Evolutionary conservation across 2,329 filamentous ascomycete species (phyloP), one percentile per base, ranked within the genome.

Genomic region (Chrysoporthe puriensis): DNA sequence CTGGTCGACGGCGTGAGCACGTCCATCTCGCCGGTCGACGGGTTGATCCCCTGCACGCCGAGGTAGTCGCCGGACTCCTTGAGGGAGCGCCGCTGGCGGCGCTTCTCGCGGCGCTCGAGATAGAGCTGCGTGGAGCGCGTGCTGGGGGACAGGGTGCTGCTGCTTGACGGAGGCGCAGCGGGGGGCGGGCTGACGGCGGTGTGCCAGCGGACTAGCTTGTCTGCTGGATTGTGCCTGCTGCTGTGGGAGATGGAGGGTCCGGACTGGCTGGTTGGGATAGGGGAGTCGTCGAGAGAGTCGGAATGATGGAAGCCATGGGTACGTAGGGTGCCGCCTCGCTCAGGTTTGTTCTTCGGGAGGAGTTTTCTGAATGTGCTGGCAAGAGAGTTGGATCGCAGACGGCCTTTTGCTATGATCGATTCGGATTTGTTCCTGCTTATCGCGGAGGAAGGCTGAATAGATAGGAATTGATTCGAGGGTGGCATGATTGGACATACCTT

Each of bases 21-120:
- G 67, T 87, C 83, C 61, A 83, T 81, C 69, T 83, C 78, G 5
- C 87, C 85, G 0, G 87, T 88, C 54, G 80, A 77, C 0, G 86
- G 86, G 72, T 89, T 88, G 64, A 85, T 79, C 3, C 86, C 86
- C 67, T 87, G 85, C 1, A 88, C 84, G 1, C 86, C 86, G 0
- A 89, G 80, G 72, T 83, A 89, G 73, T 89, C 86, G 4, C 85
- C 85, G 64, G 84, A 86, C 64, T 83, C 80, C 69, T 83, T 85
- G 64, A 88, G 77, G 52, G 74, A 80, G 57, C 79, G 79, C 6
- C 85, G 80, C 46, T 79, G 76, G 18, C 74, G 77, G n/a, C 79
- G 79, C 9, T 71, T 71, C n/a, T 78, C 73, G 64, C 77, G 73
- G 63, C 77, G 81, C 2, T 74, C 74, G 14, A 77, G 73, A 21